phyloP scores from a whole-genome alignment of 1,139 yeast genomes.

The Eremothecium sinecaudum region DNA sequence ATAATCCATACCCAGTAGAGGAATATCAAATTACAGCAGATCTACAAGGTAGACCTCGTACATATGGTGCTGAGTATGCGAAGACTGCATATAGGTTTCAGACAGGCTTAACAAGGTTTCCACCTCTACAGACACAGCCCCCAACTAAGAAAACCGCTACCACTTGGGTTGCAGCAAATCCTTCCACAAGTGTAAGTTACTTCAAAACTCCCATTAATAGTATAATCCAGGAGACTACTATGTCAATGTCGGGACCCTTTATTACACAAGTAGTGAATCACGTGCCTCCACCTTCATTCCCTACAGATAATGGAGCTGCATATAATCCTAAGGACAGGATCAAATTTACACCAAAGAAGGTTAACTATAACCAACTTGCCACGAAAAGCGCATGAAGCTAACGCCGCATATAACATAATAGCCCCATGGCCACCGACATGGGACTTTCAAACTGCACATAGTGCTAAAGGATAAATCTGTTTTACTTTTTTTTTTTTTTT shows the following conservation, averaged over 20 bases:
- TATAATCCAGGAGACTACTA: background rate
- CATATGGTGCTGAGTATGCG: background rate
- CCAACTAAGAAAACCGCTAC: constrained; percentile 56
- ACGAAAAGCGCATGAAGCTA: too few relatives aligned
- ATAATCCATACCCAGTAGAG: background rate
- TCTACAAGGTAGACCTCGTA: background rate
- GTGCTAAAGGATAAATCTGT: background rate
- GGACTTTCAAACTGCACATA: too few relatives aligned
- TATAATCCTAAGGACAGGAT: constrained; percentile 33
- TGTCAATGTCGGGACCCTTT: background rate
- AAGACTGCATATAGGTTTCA: constrained; percentile 57
- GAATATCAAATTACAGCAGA: constrained; percentile 4
- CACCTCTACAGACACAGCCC: constrained; percentile 90
- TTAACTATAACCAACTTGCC: constrained; percentile 10
- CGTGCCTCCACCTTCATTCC: constrained; percentile 61
- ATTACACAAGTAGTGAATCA: constrained; percentile 19
- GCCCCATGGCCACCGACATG: too few relatives aligned
- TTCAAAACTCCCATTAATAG: constrained; percentile 37
- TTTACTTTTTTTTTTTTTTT: background rate
- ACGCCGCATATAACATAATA: too few relatives aligned
- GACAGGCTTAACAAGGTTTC: constrained; percentile 65
- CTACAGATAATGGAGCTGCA: constrained; percentile 47
- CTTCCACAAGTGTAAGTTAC: constrained; percentile 58
- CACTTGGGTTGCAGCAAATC: constrained; percentile 50
- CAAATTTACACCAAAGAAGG: constrained; percentile 32